phyloP scores from a whole-genome alignment of 2,329 filamentous ascomycete genomes.

The Talaromyces sp. region DNA sequence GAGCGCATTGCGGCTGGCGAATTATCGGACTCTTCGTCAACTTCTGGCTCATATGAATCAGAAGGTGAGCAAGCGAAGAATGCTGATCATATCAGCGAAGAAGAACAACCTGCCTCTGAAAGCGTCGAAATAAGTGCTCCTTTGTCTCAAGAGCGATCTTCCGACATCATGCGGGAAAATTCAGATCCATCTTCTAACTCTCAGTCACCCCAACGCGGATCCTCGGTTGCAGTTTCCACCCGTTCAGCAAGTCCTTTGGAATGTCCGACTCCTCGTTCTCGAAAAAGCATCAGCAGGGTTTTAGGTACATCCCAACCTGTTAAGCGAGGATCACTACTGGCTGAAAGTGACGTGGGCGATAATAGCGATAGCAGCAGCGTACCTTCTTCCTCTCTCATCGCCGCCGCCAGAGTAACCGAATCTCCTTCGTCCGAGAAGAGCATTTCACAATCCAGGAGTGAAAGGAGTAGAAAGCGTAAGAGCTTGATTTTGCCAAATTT shows the following conservation, averaged over 20 bases:
- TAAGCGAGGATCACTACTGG: conserved; percentile 72
- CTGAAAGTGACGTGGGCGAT: conserved; percentile 81
- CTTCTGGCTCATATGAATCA: conserved; percentile 54
- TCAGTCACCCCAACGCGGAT: conserved; percentile 49
- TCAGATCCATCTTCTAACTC: conserved; percentile 49
- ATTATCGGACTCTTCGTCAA: conserved; percentile 70
- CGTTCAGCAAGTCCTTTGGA: conserved; percentile 86
- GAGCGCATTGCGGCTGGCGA: conserved; percentile 82
- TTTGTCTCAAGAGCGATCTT: conserved; percentile 35
- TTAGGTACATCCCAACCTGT: conserved; percentile 57
- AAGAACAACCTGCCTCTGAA: conserved; percentile 16
- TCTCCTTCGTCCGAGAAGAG: conserved; percentile 88
- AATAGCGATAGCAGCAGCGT: conserved; percentile 74
- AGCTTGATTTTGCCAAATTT: conserved; percentile 80
- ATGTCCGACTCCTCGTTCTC: conserved; percentile 84
- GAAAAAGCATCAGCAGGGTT: conserved; percentile 59
- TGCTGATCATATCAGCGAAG: neutral
- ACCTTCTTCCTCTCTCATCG: conserved; percentile 71
- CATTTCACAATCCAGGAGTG: conserved; percentile 71
- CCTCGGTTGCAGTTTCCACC: conserved; percentile 69
- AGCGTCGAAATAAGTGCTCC: conserved; percentile 18
- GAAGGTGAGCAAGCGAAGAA: conserved; percentile 34
- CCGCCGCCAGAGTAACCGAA: conserved; percentile 70
- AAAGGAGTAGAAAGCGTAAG: conserved; percentile 77
- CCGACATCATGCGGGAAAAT: conserved; percentile 55